Base-by-base conservation (phyloP, 176 grass and related monocot species). In the Paspalum notatum region DNA sequence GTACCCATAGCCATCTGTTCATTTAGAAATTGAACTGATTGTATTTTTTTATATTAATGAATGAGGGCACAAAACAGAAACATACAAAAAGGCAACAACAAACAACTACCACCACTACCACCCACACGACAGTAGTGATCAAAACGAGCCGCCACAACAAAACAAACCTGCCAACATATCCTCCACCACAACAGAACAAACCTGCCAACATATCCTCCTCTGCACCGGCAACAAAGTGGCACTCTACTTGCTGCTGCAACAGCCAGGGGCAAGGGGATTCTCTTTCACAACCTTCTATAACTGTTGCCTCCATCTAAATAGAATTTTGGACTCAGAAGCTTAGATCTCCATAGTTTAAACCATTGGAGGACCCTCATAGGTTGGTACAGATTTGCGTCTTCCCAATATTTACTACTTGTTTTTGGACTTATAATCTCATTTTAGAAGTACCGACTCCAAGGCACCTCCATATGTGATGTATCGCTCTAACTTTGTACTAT, bases 271-370 rank as follows among this genome's bases (percentile, higher is more conserved):
- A 3, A 32, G 32, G 32, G 32, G 32, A 32, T 32, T 32, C 57
- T 37, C 74, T 48, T 62, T 48, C 22, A 49, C 9, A 77, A 62
- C 46, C 1, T 63, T 27, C 15, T 37, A 49, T 32, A 16, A 38
- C 63, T 63, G 50, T 51, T 37, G 20, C 3, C 1, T 39, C 26
- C 59, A 20, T 39, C 63, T 45, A 8, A 21, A 20, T 3, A 78
- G 59, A 50, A 64, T 78, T 78, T 64, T 46, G 68, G 69, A 37
- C 17, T 20, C 4, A 3, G 15, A 72, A 72, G 15, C 69, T 20
- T 52, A 52, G 24, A 37, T 15, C 24, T 8, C 46, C 26, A 20
- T 38, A 24, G 7, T 18, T 52, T 72, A 52, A 52, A 52, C 15
- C 68, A 71, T 20, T 18, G 47, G 37, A 37, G 46, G 68, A 50